Base-by-base conservation (phyloP, 345 rosid genomes). In the Sisymbrium altissimum region DNA sequence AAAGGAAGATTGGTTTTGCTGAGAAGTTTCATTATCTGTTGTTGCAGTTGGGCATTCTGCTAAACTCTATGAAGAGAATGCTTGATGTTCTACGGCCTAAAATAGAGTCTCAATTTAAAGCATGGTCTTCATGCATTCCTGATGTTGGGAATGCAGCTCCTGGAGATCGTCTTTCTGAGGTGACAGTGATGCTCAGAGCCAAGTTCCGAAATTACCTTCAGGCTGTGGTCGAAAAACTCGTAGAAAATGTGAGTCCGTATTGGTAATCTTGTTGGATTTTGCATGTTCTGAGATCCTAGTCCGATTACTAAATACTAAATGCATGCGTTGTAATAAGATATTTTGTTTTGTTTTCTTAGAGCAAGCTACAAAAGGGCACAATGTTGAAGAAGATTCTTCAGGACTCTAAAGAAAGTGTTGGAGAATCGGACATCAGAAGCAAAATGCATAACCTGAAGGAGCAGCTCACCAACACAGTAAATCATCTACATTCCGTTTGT, bases 61-160 rank as follows among this genome's bases (percentile, higher is more conserved):
- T 92, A 74, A 95, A 95, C 83, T 90, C 99, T 33, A 79, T 95
- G 97, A 95, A 90, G 79, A 87, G 99, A 79, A 92, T 95, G 98
- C 86, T 95, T 60, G 99, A 95, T 81, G 74, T 84, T 58, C 73
- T 87, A 62, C 88, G 91, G 11, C 97, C 99, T 18, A 90, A 81
- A 71, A 83, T 92, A 76, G 99, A 95, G 79, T 65, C 75, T 62
- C 87, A 83, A 64, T 92, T 95, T 81, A 95, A 90, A 80, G 78
- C 91, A 12, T 95, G 99, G 99, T 91, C 93, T 29, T 87, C 96
- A 58, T 92, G 97, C 90, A 90, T 90, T 58, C 99, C 97, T 70
- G 86, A 66, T 73, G 87, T 86, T 76, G 92, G 97, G 58, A 88
- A 87, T 62, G 71, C 89, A 36, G 97, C 82, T 71, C 97, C 97